These are phyloP conservation scores for Pilaira anomala DNA, from an alignment of 192 early-diverging fungal species.

Conservation along the genomic window DNA sequence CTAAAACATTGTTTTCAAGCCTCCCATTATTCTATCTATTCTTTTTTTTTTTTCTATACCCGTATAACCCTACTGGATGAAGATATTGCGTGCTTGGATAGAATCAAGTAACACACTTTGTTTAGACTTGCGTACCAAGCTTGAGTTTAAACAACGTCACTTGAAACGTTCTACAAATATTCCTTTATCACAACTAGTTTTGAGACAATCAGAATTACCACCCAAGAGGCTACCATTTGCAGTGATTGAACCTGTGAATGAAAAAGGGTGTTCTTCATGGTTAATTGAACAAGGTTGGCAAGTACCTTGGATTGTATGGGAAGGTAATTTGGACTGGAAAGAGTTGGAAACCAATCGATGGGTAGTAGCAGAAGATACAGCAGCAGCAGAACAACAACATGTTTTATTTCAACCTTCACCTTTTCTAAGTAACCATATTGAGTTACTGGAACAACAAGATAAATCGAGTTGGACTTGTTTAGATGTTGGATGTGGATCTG, in stretches of 20 bases:
- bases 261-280: slow-evolving; percentile 9
- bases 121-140: slow-evolving; percentile 32
- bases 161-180: slow-evolving; percentile 42
- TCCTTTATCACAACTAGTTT: slow-evolving; percentile 21
- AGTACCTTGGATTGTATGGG: slow-evolving; percentile 29
- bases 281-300: slow-evolving; percentile 36
- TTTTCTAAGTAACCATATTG: slow-evolving; percentile 27
- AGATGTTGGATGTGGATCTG: slow-evolving; percentile 43
- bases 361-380: background rate
- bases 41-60: too few species aligned
- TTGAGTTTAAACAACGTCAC: slow-evolving; percentile 14
- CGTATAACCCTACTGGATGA: background rate
- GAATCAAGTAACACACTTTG: slow-evolving; percentile 20
- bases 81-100: slow-evolving; percentile 20
- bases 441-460: slow-evolving; percentile 21
- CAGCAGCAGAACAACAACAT: background rate
- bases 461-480: slow-evolving; percentile 22
- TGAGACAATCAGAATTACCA: slow-evolving; percentile 36
- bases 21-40: too few species aligned
- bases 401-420: slow-evolving; percentile 36
- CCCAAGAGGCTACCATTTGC: slow-evolving; percentile 40
- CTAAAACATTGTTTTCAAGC: too few species aligned
- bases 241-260: slow-evolving; percentile 27
- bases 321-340: slow-evolving; percentile 18
- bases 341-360: background rate